Base-by-base conservation (phyloP, 495 filamentous ascomycete genomes). In the Penicillium egyptiacum region DNA sequence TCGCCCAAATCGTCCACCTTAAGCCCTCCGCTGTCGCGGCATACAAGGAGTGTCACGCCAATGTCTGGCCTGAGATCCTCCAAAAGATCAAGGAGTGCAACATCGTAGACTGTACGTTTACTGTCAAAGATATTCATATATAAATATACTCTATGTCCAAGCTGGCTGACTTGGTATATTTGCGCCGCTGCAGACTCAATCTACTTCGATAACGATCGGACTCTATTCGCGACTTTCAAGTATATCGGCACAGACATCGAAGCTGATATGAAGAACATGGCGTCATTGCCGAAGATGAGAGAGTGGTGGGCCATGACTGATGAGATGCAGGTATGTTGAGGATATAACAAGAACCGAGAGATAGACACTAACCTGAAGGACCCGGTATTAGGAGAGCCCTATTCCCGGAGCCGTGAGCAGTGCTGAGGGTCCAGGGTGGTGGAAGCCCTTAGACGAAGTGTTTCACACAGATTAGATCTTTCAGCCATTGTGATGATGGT, bases 281-380 rank as follows among this genome's bases (percentile, higher is more conserved):
- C 75, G 6, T 81, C 79, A 22, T 87, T 88, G 62, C 79, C 82
- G 2, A 88, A 86, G 58, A 85, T 91, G 19, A 79, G 82, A 41
- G 85, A 89, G 67, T 91, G 88, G 88, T 91, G 88, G 88, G 75
- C 74, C 30, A 85, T 91, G 81, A 91, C 88, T 20, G 88, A 91
- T 71, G 73, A 75, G 16, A 86, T 85, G 74, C 88, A 91, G 71
- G 82, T 74, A 64, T 77, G 71, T 73, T 23, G 37, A 31, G 1
- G 8, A 54, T 39, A 33, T 39, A 14, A 19, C 12, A 10, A 33
- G 9, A 22, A 26, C 2, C 10, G 2, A 33, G 11, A 35, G 30
- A 42, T 28, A 11, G 14, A 39, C 2, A 16, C 39, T 56, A 30
- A 55, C 17, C 28, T n/a, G 11, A 22, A 33, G 16, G 5, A 25